A percentile compares a stretch with the other conserved stretches of the same genome.
phyloP scores from a whole-genome alignment of 768 basidiomycete genomes.

The Lentinula raphanica region DNA sequence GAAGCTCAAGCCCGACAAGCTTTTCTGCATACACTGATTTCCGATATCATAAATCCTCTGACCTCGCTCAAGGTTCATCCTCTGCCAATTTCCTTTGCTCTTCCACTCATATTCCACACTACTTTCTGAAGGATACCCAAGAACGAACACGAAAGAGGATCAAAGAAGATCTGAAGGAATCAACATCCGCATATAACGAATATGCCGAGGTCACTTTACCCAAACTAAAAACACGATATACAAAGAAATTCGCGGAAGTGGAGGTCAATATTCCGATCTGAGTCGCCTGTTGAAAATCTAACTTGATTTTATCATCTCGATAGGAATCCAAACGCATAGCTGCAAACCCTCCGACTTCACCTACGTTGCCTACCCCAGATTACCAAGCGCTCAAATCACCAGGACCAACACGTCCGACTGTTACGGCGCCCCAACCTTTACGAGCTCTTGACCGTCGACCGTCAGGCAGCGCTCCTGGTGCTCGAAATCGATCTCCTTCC shows the following conservation, averaged over 20 bases:
- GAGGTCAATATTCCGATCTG: constrained; percentile 52
- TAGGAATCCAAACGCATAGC: constrained; percentile 64
- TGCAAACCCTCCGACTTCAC: constrained; percentile 24
- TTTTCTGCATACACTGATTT: constrained; percentile 62
- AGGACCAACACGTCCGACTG: constrained; percentile 47
- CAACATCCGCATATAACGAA: constrained; percentile 70
- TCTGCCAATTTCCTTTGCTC: neutral
- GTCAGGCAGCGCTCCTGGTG: constrained; percentile 48
- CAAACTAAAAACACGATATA: constrained; percentile 71
- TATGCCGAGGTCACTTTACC: constrained; percentile 78
- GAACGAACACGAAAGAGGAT: constrained; percentile 88
- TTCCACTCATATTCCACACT: neutral
- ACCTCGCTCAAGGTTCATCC: constrained; percentile 54
- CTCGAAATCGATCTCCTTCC: constrained; percentile 74
- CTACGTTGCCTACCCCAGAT: constrained; percentile 30
- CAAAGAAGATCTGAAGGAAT: constrained; percentile 85
- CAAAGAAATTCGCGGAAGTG: constrained; percentile 81
- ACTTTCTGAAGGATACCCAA: constrained; percentile 66
- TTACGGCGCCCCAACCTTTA: constrained; percentile 69
- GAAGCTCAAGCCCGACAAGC: constrained; percentile 82
- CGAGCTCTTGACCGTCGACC: constrained; percentile 72
- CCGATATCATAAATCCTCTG: constrained; percentile 71
- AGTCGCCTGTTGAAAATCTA: neutral
- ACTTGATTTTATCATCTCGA: constrained; percentile 6
- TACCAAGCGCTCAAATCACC: constrained; percentile 30